phyloP scores from a whole-genome alignment of 176 grass and related monocot genomes.

The Musa itinerans region DNA sequence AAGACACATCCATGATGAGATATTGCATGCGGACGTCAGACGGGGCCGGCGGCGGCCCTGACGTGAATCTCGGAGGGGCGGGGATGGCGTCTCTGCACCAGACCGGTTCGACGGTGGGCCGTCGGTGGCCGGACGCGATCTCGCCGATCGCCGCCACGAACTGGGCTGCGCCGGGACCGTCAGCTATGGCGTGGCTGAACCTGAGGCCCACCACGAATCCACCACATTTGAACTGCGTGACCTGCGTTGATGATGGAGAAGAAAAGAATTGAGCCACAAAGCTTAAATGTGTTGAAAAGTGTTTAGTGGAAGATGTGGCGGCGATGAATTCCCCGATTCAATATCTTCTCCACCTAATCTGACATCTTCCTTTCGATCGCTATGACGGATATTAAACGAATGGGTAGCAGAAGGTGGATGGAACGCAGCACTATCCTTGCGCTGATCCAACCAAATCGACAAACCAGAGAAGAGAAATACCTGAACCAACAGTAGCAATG shows the following conservation, averaged over 20 bases:
- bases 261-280: no score
- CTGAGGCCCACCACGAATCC: slow-evolving; percentile 15
- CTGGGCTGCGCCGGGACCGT: slow-evolving; percentile 12
- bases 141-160: neutral
- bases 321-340: no score
- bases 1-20: slow-evolving; percentile 10
- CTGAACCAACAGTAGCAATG: slow-evolving; percentile 69
- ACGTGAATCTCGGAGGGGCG: neutral
- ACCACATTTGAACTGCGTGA: slow-evolving; percentile 9
- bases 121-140: neutral
- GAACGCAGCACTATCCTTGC: no score
- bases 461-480: slow-evolving; percentile 8
- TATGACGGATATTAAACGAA: no score
- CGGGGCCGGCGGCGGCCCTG: neutral
- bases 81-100: slow-evolving; percentile 18
- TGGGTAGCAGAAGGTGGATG: no score
- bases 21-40: neutral
- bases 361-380: no score
- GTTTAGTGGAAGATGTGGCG: no score
- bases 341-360: no score
- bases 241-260: neutral
- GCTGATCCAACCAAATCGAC: neutral
- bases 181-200: slow-evolving; percentile 15
- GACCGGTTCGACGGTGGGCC: slow-evolving; percentile 1
- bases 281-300: no score